Evolutionary conservation across 345 rosid genomes (phyloP), one percentile per base, ranked within the genome.

Genomic region (Gossypium thurberi): DNA sequence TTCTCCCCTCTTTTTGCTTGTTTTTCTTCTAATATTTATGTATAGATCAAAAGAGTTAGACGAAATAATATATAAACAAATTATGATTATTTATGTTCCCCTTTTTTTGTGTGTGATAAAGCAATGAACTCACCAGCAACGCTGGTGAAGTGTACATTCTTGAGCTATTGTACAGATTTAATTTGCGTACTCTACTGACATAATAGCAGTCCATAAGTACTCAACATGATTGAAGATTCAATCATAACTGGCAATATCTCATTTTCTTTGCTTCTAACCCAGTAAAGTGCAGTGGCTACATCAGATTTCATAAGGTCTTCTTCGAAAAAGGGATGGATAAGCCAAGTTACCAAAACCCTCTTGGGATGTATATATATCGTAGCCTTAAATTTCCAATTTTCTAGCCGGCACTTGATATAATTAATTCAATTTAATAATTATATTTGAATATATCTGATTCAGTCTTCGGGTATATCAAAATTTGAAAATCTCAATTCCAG

Each of bases 31-130:
- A 23, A 1, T 20, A 66, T 14, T 23, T 7, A 8, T 67, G 71
- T 14, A 67, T 48, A 67, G 71, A 48, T 67, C 57, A 23, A 67
- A 67, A 47, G 14, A 67, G 12, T 18, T 44, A 44, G 18, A 65
- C 13, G 37, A 44, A 46, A 67, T 67, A 67, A 23, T 48, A 4
- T 33, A 4, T 33, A 67, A 46, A 66, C 40, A 65, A 65, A 65
- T 26, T 60, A 6, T 62, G 52, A 9, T 13, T 65, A 6, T 33
- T 33, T 33, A 33, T 33, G 40, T 65, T 37, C 18, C 10, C 21
- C 57, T 6, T 52, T n/a, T 52, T 5, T n/a, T 6, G 57, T 53
- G 20, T 33, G 40, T 33, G 40, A 5, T 33, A 33, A 33, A 33
- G 5, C 52, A 48, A 48, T 48, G 52, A 50, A 15, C 53, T 50